Conservation (phyloP, 2,329 filamentous ascomycete genomes). For the Ambrosiella cleistominuta region DNA sequence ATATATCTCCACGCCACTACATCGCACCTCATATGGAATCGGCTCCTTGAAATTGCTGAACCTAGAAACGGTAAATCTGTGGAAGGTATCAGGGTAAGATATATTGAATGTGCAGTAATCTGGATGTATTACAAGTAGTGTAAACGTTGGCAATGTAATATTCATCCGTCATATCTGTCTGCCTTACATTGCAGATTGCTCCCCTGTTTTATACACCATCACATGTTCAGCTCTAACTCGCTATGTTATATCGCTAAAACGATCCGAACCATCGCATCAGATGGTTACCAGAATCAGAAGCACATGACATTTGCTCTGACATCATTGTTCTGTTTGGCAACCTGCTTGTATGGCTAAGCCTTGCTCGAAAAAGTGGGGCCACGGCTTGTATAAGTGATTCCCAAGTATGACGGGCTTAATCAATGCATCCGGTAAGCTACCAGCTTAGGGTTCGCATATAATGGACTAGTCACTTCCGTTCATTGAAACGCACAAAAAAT, state of each 20-base stretch:
- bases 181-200: neutral
- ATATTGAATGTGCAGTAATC: neutral
- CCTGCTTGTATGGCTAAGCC: neutral
- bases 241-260: too few species aligned
- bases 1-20: neutral
- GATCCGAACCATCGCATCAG: too few species aligned
- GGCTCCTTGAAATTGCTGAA: slow-evolving; percentile 20
- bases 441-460: neutral
- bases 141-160: neutral
- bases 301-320: too few species aligned
- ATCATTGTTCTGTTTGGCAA: neutral
- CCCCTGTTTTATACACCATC: neutral
- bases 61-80: slow-evolving; percentile 40
- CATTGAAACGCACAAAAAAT: neutral
- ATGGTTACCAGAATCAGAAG: too few species aligned
- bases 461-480: too few species aligned
- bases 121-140: neutral
- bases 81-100: slow-evolving; percentile 38
- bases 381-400: neutral
- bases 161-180: neutral
- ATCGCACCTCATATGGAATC: slow-evolving; percentile 4
- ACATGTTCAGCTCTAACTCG: too few species aligned
- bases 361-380: neutral
- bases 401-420: neutral
- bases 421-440: neutral